These are phyloP conservation scores for Ogataea corticis DNA, from an alignment of 805 yeast genomes.

Conservation along the genomic window DNA sequence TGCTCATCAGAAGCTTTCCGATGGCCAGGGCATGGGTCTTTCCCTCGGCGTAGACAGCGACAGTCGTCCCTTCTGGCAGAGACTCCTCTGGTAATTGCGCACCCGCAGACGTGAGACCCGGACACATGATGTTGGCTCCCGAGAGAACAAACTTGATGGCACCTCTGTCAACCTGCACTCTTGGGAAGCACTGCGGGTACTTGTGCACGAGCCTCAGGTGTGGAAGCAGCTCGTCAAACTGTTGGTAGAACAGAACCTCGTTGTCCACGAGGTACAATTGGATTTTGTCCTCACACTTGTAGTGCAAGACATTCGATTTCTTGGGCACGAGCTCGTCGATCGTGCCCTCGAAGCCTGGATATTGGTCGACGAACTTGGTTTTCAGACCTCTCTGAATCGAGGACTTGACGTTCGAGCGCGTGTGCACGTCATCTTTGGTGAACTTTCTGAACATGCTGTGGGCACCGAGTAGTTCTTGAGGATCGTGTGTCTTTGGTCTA, in stretches of 20 bases:
- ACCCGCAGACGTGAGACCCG: conserved; percentile 86
- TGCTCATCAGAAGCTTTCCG: conserved; percentile 84
- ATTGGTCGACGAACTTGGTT: conserved; percentile 68
- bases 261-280: conserved; percentile 73
- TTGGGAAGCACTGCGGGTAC: conserved; percentile 81
- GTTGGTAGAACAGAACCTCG: conserved; percentile 76
- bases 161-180: conserved; percentile 90
- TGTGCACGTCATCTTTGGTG: conserved; percentile 82
- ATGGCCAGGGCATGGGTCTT: conserved; percentile 88
- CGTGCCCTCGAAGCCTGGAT: conserved; percentile 69
- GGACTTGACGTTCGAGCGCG: conserved; percentile 88
- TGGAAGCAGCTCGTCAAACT: conserved; percentile 79
- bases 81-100: conserved; percentile 79
- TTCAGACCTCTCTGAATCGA: conserved; percentile 92
- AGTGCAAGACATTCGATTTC: conserved; percentile 74
- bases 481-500: too few species aligned
- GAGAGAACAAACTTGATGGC: conserved; percentile 94
- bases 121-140: conserved; percentile 97
- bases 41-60: conserved; percentile 87
- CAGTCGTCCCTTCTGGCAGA: conserved; percentile 65
- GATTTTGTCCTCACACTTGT: conserved; percentile 89
- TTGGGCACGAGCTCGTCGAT: conserved; percentile 87
- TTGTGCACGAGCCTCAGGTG: conserved; percentile 72
- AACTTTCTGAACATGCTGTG: conserved; percentile 45
- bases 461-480: too few species aligned